Percentiles rank a stretch among this genome's conserved stretches.
Evolutionary conservation across 257 asterid genomes (phyloP).

Genomic region (Buddleja alternifolia): DNA sequence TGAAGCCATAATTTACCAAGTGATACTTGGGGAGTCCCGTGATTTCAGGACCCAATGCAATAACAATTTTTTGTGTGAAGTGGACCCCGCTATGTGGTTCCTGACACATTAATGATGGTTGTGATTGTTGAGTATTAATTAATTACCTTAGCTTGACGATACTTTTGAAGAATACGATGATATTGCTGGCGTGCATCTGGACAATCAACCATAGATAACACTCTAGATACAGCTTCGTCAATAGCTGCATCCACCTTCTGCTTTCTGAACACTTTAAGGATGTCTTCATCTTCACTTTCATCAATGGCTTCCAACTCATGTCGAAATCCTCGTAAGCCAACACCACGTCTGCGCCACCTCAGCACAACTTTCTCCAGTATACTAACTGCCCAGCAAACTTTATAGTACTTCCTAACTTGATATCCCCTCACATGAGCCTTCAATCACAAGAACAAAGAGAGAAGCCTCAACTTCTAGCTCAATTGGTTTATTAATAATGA

Average conservation of each 20-base stretch:
- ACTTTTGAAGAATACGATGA: conserved; percentile 75
- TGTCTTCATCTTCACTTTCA: conserved; percentile 73
- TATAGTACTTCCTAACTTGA: conserved; percentile 78
- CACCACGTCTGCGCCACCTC: conserved; percentile 90
- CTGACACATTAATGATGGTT: too few species aligned
- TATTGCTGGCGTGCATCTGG: conserved; percentile 87
- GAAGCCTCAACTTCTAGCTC: neutral
- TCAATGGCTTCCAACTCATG: conserved; percentile 53
- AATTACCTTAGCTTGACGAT: conserved; percentile 87
- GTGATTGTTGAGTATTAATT: too few species aligned
- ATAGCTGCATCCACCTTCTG: conserved; percentile 79
- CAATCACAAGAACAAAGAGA: conserved; percentile 17
- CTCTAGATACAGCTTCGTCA: conserved; percentile 89
- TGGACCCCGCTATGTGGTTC: too few species aligned
- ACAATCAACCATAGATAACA: conserved; percentile 87
- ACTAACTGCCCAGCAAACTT: conserved; percentile 93
- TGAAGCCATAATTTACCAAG: too few species aligned
- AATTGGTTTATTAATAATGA: neutral
- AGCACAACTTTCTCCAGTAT: conserved; percentile 83
- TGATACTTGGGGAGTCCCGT: too few species aligned
- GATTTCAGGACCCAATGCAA: too few species aligned
- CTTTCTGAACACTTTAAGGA: conserved; percentile 82
- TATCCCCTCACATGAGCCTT: conserved; percentile 98
- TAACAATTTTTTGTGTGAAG: too few species aligned
- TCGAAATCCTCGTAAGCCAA: conserved; percentile 82